Evolutionary conservation across 108 stramenopile species (phyloP).

Genomic region (Nannochloropsis oceanica): DNA sequence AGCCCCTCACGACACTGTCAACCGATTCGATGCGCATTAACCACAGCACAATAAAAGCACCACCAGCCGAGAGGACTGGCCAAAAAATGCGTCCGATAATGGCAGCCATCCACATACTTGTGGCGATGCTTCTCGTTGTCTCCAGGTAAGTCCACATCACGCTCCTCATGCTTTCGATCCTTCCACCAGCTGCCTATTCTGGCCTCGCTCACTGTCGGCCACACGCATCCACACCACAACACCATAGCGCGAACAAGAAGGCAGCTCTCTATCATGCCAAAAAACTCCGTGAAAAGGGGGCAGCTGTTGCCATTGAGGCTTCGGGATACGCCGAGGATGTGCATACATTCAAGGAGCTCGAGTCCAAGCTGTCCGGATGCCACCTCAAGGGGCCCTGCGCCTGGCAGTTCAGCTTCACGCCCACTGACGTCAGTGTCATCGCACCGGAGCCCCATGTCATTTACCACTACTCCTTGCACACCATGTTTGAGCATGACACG

Average conservation of each 20-base stretch:
- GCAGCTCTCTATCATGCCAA: neutral
- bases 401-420: neutral
- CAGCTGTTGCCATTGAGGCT: neutral
- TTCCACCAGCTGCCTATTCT: too few species aligned
- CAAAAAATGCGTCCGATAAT: too few species aligned
- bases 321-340: neutral
- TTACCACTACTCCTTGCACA: neutral
- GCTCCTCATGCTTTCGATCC: too few species aligned
- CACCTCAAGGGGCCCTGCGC: neutral
- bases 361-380: neutral
- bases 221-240: too few species aligned
- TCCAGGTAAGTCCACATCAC: too few species aligned
- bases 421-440: neutral
- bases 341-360: neutral
- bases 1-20: too few species aligned
- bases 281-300: neutral
- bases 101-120: too few species aligned
- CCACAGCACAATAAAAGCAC: too few species aligned
- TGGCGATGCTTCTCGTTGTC: too few species aligned
- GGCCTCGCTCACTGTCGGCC: too few species aligned
- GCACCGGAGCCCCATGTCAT: neutral
- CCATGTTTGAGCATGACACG: neutral
- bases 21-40: too few species aligned
- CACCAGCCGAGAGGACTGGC: too few species aligned
- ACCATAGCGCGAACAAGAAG: neutral